These are phyloP conservation scores for Camellia lanceoleosa DNA, from an alignment of 148 eudicot genomes.

Conservation along the genomic window DNA sequence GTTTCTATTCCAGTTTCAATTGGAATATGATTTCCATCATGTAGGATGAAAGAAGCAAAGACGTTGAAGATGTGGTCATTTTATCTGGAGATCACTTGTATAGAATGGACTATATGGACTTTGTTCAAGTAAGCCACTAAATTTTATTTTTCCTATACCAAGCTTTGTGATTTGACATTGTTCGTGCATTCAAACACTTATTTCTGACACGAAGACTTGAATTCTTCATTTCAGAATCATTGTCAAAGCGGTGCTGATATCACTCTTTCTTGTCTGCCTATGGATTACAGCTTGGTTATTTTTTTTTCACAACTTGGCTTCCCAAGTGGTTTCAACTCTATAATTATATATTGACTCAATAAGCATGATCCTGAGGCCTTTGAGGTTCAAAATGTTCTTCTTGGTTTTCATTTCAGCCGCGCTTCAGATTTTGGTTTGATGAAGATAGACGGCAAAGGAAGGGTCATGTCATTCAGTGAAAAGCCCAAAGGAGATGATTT, in stretches of 20 bases:
- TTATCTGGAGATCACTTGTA: constrained; percentile 97
- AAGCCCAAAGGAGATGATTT: constrained; percentile 88
- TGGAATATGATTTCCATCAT: neutral
- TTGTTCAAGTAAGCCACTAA: constrained; percentile 57
- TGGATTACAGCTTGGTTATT: constrained; percentile 72
- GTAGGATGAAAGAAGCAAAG: constrained; percentile 93
- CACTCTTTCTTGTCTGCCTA: constrained; percentile 73
- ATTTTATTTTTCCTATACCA: neutral
- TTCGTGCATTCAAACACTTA: neutral
- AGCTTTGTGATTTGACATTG: neutral
- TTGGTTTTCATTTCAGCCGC: constrained; percentile 55
- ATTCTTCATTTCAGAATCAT: constrained; percentile 47
- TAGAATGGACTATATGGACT: constrained; percentile 94
- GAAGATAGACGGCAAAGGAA: constrained; percentile 88
- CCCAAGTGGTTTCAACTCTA: neutral
- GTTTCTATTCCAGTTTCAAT: neutral
- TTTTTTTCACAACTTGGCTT: neutral
- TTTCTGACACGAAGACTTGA: neutral
- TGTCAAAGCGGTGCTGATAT: constrained; percentile 98
- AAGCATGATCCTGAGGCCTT: too few species aligned
- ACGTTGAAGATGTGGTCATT: constrained; percentile 89
- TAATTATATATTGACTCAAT: neutral
- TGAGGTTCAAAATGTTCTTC: neutral
- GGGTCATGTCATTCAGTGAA: constrained; percentile 73
- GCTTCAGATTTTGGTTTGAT: constrained; percentile 97